Base-by-base conservation (phyloP, 192 early-diverging fungal genomes). In the Backusella tarrabulga region DNA sequence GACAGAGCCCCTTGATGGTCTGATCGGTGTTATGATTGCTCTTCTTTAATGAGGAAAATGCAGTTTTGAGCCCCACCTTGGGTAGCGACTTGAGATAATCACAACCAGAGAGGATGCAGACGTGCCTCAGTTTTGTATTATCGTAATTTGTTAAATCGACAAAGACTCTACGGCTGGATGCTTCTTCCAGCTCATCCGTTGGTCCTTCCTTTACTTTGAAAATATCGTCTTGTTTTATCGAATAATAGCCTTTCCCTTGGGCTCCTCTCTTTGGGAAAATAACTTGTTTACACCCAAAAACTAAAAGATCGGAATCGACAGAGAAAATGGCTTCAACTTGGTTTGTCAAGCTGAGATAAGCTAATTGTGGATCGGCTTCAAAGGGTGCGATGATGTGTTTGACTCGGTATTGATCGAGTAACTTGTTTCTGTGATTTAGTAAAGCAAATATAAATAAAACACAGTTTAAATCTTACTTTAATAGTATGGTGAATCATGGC, bases 331-430 rank as follows among this genome's bases (percentile, higher is more conserved):
- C 97, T 9, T 87, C 75, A 9, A 96, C 91, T n/a, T 92, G 21
- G 1, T 91, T 91, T n/a, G 76, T 82, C 8, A 88, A 80, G 34
- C 93, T 90, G 17, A 99, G 82, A 75, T 88, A 99, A 0, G 94
- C 93, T 66, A 99, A 82, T 82, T 99, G 98, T 6, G 97, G 93
- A 79, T 99, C 98, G 0, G 98, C 98, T 81, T 99, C 98, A 76
- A 96, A 99, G 0, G 98, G 98, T 7, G 98, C 96, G 0, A 98
- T 95, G 2, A 97, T 79, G 83, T 88, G 97, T 42, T 90, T 81
- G 34, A 99, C 85, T 15, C 88, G 85, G 46, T 86, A 85, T 23
- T 77, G 75, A 34, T 86, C 73, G 17, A 98, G 85, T 7, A 78
- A 90, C 92, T 87, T 63, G 52, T 19, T 74, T 23, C 17, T 41